A percentile compares a stretch with the other conserved stretches of the same genome.
Conservation (phyloP, 2,329 filamentous ascomycete species). For the Alternaria brassicae region DNA sequence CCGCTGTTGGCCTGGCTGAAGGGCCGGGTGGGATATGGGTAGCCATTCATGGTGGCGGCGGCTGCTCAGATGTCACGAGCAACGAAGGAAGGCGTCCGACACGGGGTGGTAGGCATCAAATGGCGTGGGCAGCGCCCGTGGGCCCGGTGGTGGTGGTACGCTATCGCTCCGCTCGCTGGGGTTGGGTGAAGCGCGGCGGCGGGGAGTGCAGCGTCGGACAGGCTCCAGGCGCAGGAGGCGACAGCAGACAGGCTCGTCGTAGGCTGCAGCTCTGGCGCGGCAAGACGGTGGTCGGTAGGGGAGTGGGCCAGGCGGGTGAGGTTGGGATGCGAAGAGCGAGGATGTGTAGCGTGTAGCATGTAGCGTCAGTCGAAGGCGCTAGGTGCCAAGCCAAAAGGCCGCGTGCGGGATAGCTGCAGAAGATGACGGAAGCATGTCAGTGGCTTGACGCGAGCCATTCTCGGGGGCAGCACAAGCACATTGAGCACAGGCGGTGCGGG, state of each 20-base stretch:
- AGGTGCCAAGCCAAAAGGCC: constrained; percentile 22
- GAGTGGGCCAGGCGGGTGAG: constrained; percentile 3
- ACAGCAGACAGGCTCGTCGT: not conserved
- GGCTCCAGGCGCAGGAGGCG: not conserved
- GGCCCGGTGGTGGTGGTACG: constrained; percentile 9
- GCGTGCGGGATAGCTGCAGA: constrained; percentile 17
- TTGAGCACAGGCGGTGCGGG: constrained; percentile 5
- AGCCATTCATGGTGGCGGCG: constrained; percentile 48
- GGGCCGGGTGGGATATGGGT: constrained; percentile 44
- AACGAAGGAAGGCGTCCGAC: constrained; percentile 2
- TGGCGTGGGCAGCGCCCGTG: constrained; percentile 11
- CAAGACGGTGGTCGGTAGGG: not conserved
- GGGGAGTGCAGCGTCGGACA: not conserved
- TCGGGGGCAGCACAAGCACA: constrained; percentile 5
- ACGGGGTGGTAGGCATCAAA: constrained; percentile 17
- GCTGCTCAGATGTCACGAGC: not conserved
- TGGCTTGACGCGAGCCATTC: constrained; percentile 12
- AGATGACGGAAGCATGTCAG: constrained; percentile 17
- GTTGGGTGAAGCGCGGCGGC: constrained; percentile 19
- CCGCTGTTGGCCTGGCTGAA: constrained; percentile 35
- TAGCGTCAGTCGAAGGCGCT: constrained; percentile 17
- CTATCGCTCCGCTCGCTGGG: constrained; percentile 19
- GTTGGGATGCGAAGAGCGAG: constrained; percentile 17
- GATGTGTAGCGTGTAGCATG: no score
- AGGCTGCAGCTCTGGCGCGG: constrained; percentile 2